Evolutionary conservation across 768 basidiomycete genomes (phyloP).

Genomic region (Russula vinacea): DNA sequence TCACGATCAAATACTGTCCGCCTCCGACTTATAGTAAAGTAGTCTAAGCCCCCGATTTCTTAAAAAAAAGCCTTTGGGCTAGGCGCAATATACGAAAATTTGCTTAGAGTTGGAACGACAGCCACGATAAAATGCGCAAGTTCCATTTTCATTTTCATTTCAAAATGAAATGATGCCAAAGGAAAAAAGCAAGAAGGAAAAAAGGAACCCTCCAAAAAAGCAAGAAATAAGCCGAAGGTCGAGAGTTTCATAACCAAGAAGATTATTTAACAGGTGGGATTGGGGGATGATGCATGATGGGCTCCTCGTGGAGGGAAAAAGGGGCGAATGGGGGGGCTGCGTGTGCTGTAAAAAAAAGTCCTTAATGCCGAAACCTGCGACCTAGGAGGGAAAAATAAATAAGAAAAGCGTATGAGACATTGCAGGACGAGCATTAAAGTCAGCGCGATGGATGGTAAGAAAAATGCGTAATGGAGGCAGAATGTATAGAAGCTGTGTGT

Average conservation of each 20-base stretch:
- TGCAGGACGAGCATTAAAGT: slow-evolving; percentile 8
- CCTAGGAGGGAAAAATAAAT: slow-evolving; percentile 13
- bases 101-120: neutral
- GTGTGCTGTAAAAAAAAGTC: slow-evolving; percentile 15
- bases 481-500: slow-evolving; percentile 13
- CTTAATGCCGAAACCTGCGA: slow-evolving; percentile 24
- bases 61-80: too few relatives aligned
- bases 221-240: slow-evolving; percentile 4
- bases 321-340: neutral
- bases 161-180: neutral
- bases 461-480: slow-evolving; percentile 4
- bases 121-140: neutral
- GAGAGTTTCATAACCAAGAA: slow-evolving; percentile 2
- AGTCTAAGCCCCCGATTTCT: too few relatives aligned
- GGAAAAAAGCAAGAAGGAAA: neutral
- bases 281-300: neutral
- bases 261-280: slow-evolving; percentile 6
- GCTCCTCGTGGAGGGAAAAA: neutral
- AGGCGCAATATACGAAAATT: too few relatives aligned
- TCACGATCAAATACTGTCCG: too few relatives aligned
- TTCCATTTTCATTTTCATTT: neutral
- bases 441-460: slow-evolving; percentile 7
- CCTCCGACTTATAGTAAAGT: too few relatives aligned
- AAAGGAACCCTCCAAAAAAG: neutral
- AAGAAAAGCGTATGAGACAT: slow-evolving; percentile 5